phyloP scores from a whole-genome alignment of 805 yeast species.

The Yarrowia yakushimensis region DNA sequence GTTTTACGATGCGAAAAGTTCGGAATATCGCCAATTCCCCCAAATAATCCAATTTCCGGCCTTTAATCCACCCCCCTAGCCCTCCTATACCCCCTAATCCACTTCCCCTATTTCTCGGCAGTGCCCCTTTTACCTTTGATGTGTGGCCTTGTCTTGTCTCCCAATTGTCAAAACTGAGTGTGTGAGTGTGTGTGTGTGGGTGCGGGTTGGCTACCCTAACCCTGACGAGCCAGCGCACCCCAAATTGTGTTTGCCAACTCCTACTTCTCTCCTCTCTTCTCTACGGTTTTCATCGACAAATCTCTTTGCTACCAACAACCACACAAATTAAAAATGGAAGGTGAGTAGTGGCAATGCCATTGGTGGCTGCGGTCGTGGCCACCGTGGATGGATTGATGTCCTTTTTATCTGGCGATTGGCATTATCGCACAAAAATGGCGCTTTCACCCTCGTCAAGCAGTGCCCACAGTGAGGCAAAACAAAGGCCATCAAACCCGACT shows the following conservation, averaged over 20 bases:
- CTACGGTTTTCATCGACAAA: constrained; percentile 25
- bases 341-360: constrained; percentile 26
- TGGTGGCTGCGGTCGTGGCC: neutral
- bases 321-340: constrained; percentile 29
- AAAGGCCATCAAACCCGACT: too few relatives aligned
- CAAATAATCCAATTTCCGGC: neutral
- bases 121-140: constrained; percentile 9
- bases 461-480: too few relatives aligned
- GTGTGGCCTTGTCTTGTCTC: constrained; percentile 17
- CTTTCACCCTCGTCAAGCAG: neutral
- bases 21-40: neutral
- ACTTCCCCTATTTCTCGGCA: constrained; percentile 21
- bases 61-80: neutral
- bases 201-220: constrained; percentile 9
- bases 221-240: constrained; percentile 18
- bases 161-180: neutral
- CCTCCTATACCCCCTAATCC: neutral
- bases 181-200: constrained; percentile 2
- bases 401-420: neutral
- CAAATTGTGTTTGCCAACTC: constrained; percentile 27
- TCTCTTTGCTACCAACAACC: constrained; percentile 23
- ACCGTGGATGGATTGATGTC: constrained; percentile 1
- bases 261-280: constrained; percentile 26
- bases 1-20: too few relatives aligned
- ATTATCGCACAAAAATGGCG: neutral